Percentiles rank a stretch among this genome's conserved stretches.
phyloP scores from a whole-genome alignment of 2,329 filamentous ascomycete genomes.

The Scedosporium dehoogii region DNA sequence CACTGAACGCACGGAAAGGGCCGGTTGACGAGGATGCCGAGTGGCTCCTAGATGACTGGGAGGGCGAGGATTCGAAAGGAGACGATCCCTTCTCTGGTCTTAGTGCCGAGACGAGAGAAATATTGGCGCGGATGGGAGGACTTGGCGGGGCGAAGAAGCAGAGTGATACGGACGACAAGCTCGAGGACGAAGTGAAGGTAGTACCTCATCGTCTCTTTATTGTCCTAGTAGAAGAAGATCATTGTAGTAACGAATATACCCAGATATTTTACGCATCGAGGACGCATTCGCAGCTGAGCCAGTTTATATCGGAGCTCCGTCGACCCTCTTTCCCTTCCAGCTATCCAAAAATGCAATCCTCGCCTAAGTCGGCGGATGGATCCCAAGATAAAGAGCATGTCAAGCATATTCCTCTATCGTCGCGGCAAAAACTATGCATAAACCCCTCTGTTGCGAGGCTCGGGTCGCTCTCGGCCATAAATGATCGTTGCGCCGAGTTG shows the following conservation, averaged over 20 bases:
- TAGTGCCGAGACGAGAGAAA: slow-evolving; percentile 64
- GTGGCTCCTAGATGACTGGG: slow-evolving; percentile 64
- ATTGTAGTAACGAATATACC: slow-evolving; percentile 20
- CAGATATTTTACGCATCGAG: slow-evolving; percentile 84
- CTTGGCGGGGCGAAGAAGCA: slow-evolving; percentile 26
- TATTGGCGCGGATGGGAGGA: slow-evolving; percentile 59
- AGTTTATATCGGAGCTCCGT: slow-evolving; percentile 75
- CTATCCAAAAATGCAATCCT: slow-evolving; percentile 35
- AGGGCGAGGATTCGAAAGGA: slow-evolving; percentile 32
- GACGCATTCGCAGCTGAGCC: slow-evolving; percentile 83
- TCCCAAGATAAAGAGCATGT: slow-evolving; percentile 31
- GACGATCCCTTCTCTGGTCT: slow-evolving; percentile 41
- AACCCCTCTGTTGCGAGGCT: slow-evolving; percentile 71
- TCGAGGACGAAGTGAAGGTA: slow-evolving; percentile 60
- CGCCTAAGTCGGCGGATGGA: slow-evolving; percentile 4
- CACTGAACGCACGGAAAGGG: neutral
- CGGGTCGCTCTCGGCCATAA: slow-evolving; percentile 68
- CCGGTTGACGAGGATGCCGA: slow-evolving; percentile 43
- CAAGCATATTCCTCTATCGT: slow-evolving; percentile 76
- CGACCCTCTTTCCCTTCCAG: slow-evolving; percentile 70
- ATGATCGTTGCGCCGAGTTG: slow-evolving; percentile 83
- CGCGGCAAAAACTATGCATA: slow-evolving; percentile 81
- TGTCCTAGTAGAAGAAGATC: neutral
- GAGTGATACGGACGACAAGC: slow-evolving; percentile 32
- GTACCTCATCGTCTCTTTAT: slow-evolving; percentile 4